Percentiles rank a stretch among this genome's conserved stretches.
Conservation (phyloP, 768 basidiomycete species). For the Pleurotus djamor region DNA sequence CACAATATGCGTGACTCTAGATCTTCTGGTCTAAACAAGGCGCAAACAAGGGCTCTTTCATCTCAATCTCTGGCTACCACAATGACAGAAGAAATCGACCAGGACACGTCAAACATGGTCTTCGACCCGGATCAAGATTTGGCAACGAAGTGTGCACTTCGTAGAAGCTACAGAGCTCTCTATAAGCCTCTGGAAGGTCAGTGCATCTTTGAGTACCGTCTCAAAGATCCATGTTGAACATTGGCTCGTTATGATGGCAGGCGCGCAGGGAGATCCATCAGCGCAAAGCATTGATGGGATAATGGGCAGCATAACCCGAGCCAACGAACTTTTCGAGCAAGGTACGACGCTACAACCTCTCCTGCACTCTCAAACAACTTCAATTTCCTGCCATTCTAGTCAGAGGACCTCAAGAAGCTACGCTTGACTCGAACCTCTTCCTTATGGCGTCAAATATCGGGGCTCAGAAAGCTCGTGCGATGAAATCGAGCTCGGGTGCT, state of each 20-base stretch:
- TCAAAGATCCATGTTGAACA: not conserved
- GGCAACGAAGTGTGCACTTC: slow-evolving; percentile 71
- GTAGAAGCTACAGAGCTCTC: slow-evolving; percentile 71
- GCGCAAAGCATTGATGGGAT: slow-evolving; percentile 58
- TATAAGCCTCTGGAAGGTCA: slow-evolving; percentile 64
- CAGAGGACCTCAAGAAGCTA: slow-evolving; percentile 83
- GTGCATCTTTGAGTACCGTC: slow-evolving; percentile 10
- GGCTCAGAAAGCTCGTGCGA: slow-evolving; percentile 84
- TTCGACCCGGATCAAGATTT: slow-evolving; percentile 88
- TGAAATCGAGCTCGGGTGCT: slow-evolving; percentile 83
- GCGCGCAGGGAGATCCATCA: slow-evolving; percentile 49
- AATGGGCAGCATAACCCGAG: slow-evolving; percentile 50
- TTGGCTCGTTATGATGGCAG: too few relatives aligned
- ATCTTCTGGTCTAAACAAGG: too few relatives aligned
- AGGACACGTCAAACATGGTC: slow-evolving; percentile 15
- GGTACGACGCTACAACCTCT: slow-evolving; percentile 23
- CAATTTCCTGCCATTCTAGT: slow-evolving; percentile 47
- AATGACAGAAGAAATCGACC: slow-evolving; percentile 6
- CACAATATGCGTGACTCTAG: too few relatives aligned
- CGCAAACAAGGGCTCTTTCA: too few relatives aligned
- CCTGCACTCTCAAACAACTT: not conserved
- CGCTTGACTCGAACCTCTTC: slow-evolving; percentile 84
- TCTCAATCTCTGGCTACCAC: too few relatives aligned
- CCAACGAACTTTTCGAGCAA: slow-evolving; percentile 64
- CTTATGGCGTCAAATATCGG: slow-evolving; percentile 75